Percentiles rank a stretch among this genome's conserved stretches.
Conservation (phyloP, 1,284 basidiomycete species). For the Termitomyces sp. region DNA sequence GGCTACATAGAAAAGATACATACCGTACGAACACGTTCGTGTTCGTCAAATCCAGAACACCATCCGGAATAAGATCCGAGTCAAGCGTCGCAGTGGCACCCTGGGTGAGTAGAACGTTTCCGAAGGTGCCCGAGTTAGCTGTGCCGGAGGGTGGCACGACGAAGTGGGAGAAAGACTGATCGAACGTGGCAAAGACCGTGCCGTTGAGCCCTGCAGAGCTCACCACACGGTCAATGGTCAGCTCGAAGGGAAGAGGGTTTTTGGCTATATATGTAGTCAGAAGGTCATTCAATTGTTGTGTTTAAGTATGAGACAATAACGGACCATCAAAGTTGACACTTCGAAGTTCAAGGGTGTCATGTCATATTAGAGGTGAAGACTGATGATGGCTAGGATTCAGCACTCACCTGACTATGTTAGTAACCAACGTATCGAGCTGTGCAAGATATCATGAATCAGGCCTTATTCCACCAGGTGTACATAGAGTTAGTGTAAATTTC, state of each 20-base stretch:
- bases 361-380: neutral
- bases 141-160: slow-evolving; percentile 32
- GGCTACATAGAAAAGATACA: slow-evolving; percentile 9
- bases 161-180: slow-evolving; percentile 35
- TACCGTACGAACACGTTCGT: slow-evolving; percentile 35
- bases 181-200: slow-evolving; percentile 36
- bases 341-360: neutral
- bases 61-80: slow-evolving; percentile 30
- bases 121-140: slow-evolving; percentile 34
- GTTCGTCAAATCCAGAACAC: slow-evolving; percentile 32
- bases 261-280: slow-evolving; percentile 24
- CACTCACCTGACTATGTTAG: slow-evolving; percentile 35
- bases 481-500: neutral
- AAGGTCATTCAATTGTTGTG: neutral
- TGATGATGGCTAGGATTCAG: neutral
- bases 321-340: slow-evolving; percentile 33
- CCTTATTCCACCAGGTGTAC: neutral
- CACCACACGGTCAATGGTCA: slow-evolving; percentile 37
- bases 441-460: neutral
- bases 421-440: slow-evolving; percentile 32
- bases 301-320: neutral
- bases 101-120: slow-evolving; percentile 34
- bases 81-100: slow-evolving; percentile 30
- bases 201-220: slow-evolving; percentile 37
- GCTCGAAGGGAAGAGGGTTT: slow-evolving; percentile 40